Percentiles rank a stretch among this genome's conserved stretches.
phyloP scores from a whole-genome alignment of 2,329 filamentous ascomycete genomes.

The Colletotrichum sp. region DNA sequence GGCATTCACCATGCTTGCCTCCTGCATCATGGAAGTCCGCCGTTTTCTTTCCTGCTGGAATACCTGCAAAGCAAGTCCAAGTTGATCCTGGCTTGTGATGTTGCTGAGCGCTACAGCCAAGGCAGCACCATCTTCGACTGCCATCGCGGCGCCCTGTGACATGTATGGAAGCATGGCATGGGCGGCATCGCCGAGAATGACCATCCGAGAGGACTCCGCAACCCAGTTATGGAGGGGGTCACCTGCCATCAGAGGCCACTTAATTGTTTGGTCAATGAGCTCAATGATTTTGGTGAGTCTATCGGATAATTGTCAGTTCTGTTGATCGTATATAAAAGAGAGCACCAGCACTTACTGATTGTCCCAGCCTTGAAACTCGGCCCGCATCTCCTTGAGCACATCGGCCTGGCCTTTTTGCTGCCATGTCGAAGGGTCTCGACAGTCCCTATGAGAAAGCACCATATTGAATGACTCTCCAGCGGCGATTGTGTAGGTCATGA shows the following conservation, averaged over 20 bases:
- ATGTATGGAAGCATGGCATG: conserved; percentile 70
- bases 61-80: conserved; percentile 49
- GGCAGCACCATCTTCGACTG: conserved; percentile 64
- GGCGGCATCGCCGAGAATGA: conserved; percentile 67
- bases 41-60: conserved; percentile 59
- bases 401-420: conserved; percentile 22
- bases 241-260: conserved; percentile 36
- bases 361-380: conserved; percentile 37
- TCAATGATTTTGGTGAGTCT: conserved; percentile 39
- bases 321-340: background rate
- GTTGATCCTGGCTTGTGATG: conserved; percentile 36
- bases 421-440: conserved; percentile 35
- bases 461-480: conserved; percentile 48
- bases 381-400: conserved; percentile 35
- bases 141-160: conserved; percentile 62
- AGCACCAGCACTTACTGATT: conserved; percentile 26
- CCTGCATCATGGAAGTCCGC: conserved; percentile 65
- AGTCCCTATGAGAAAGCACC: conserved; percentile 47
- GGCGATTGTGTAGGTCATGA: conserved; percentile 50
- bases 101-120: conserved; percentile 59
- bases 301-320: background rate
- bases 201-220: conserved; percentile 58
- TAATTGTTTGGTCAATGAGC: conserved; percentile 36
- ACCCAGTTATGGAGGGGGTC: conserved; percentile 49
- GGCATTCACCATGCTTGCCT: conserved; percentile 57